Evolutionary conservation across 2,329 filamentous ascomycete species (phyloP).

Genomic region (Apiospora sp.): DNA sequence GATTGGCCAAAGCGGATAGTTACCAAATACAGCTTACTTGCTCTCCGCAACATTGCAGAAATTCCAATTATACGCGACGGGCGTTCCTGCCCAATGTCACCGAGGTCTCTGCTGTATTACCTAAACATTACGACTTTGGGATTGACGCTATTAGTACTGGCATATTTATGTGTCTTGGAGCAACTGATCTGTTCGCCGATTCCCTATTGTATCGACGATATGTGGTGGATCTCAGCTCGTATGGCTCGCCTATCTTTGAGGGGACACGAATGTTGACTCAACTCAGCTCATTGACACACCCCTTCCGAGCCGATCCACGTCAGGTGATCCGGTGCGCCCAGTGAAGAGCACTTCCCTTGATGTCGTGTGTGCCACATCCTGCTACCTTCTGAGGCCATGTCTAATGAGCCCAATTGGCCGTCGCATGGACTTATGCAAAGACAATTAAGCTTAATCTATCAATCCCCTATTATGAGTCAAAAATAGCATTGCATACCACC

Average conservation of each 20-base stretch:
- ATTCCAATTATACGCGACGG: neutral
- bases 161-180: neutral
- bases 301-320: neutral
- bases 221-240: neutral
- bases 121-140: neutral
- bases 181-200: neutral
- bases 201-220: neutral
- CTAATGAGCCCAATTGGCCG: slow-evolving; percentile 1
- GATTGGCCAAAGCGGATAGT: slow-evolving; percentile 23
- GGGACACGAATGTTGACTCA: slow-evolving; percentile 3
- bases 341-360: no score
- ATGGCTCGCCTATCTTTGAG: neutral
- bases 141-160: neutral
- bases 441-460: slow-evolving; percentile 49
- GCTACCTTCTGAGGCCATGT: neutral
- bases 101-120: neutral
- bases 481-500: slow-evolving; percentile 43
- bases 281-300: neutral
- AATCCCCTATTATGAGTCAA: slow-evolving; percentile 37
- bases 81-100: neutral
- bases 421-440: neutral
- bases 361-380: neutral
- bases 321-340: neutral
- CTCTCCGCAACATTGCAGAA: neutral
- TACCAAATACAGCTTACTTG: neutral